Evolutionary conservation across 1,139 yeast genomes (phyloP).

Genomic region (Saccharomyces hybrid): DNA sequence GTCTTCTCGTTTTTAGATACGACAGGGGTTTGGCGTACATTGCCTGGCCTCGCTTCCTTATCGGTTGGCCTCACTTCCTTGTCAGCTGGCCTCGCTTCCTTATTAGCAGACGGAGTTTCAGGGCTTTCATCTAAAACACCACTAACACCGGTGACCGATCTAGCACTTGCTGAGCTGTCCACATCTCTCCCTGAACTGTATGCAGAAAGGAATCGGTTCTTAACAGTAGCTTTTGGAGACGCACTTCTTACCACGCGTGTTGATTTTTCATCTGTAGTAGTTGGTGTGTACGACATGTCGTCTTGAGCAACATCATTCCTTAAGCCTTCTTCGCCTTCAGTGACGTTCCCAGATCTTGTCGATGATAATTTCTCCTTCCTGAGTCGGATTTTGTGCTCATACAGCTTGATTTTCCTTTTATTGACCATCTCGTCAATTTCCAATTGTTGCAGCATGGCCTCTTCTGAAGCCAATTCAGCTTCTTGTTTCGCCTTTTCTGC

Average conservation of each 20-base stretch:
- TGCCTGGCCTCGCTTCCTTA: background rate
- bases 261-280: background rate
- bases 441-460: constrained; percentile 16
- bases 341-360: constrained; percentile 8
- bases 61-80: background rate
- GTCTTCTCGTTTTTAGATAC: background rate
- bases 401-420: constrained; percentile 16
- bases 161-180: constrained; percentile 10
- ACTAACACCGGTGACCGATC: constrained; percentile 13
- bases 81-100: background rate
- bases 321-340: constrained; percentile 5
- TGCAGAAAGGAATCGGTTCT: background rate
- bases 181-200: constrained; percentile 2
- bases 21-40: background rate
- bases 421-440: constrained; percentile 17
- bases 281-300: background rate
- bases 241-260: constrained; percentile 2
- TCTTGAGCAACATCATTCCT: background rate
- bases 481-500: constrained; percentile 17
- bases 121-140: constrained; percentile 6
- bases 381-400: constrained; percentile 10
- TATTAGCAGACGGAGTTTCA: background rate
- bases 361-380: constrained; percentile 12
- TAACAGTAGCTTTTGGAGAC: background rate
- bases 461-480: constrained; percentile 20